Evolutionary conservation across 345 rosid genomes (phyloP).

Genomic region (Raphanus raphanistrum): DNA sequence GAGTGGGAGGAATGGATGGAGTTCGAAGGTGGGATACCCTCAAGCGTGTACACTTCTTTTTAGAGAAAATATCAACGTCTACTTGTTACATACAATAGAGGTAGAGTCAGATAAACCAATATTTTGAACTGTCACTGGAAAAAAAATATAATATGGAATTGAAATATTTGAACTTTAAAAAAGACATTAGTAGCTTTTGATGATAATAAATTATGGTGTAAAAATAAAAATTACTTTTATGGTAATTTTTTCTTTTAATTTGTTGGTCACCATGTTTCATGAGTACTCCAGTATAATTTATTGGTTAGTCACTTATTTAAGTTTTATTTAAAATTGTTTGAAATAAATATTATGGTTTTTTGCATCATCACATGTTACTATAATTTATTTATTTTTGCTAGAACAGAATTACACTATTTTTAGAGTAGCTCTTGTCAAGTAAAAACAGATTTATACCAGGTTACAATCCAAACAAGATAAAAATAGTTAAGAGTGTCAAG

Average conservation of each 20-base stretch:
- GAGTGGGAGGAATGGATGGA: conserved; percentile 42
- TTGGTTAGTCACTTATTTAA: not conserved
- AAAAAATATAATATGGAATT: not conserved
- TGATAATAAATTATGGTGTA: not conserved
- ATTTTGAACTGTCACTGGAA: not conserved
- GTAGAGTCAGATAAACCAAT: conserved; percentile 32
- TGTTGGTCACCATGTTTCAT: not conserved
- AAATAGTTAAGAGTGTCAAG: too few species aligned
- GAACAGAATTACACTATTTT: not conserved
- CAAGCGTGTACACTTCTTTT: conserved; percentile 7
- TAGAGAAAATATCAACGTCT: not conserved
- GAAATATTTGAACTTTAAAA: not conserved
- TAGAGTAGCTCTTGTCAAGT: too few species aligned
- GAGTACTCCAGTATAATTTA: not conserved
- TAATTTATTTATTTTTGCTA: too few species aligned
- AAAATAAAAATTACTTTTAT: too few species aligned
- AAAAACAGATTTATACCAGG: too few species aligned
- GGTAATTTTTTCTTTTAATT: too few species aligned
- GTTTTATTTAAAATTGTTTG: not conserved
- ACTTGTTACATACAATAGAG: conserved; percentile 23
- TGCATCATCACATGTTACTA: not conserved
- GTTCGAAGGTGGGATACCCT: conserved; percentile 35
- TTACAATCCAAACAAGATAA: too few species aligned
- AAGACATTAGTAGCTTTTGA: not conserved
- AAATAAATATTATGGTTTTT: not conserved